A percentile compares a stretch with the other conserved stretches of the same genome.
These are phyloP conservation scores for Hyaloperonospora arabidopsidis DNA, from an alignment of 352 stramenopile genomes.

Conservation along the genomic window DNA sequence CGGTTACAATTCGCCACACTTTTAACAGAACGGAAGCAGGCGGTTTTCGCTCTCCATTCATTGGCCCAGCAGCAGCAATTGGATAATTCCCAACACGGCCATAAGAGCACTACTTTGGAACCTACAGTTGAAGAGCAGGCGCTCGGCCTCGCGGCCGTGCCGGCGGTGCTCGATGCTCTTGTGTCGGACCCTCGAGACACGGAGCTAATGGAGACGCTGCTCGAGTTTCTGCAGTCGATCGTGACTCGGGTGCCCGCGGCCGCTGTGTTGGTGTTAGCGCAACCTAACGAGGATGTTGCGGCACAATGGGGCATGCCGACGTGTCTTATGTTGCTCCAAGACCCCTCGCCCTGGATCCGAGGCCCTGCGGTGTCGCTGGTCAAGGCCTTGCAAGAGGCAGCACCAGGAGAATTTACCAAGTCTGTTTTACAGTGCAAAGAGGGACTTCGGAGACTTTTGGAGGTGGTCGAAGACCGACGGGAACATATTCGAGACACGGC, in stretches of 20 bases:
- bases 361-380: constrained; percentile 59
- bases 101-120: neutral
- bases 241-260: constrained; percentile 32
- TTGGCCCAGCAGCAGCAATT: constrained; percentile 23
- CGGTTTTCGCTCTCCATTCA: constrained; percentile 38
- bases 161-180: constrained; percentile 49
- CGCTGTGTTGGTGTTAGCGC: constrained; percentile 35
- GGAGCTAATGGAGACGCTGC: constrained; percentile 80
- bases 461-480: constrained; percentile 70
- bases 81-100: neutral
- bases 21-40: constrained; percentile 61
- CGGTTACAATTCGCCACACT: constrained; percentile 69
- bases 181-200: constrained; percentile 70
- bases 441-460: constrained; percentile 54
- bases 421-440: constrained; percentile 55
- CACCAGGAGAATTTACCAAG: constrained; percentile 40
- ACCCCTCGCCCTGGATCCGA: constrained; percentile 76
- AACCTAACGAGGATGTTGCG: constrained; percentile 5
- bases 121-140: constrained; percentile 31
- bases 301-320: constrained; percentile 48
- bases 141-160: constrained; percentile 37
- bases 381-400: constrained; percentile 45
- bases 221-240: constrained; percentile 60
- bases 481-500: constrained; percentile 77
- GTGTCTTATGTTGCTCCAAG: constrained; percentile 57